A percentile compares a stretch with the other conserved stretches of the same genome.
Conservation (phyloP, 768 basidiomycete species). For the Termitomyces sp. region DNA sequence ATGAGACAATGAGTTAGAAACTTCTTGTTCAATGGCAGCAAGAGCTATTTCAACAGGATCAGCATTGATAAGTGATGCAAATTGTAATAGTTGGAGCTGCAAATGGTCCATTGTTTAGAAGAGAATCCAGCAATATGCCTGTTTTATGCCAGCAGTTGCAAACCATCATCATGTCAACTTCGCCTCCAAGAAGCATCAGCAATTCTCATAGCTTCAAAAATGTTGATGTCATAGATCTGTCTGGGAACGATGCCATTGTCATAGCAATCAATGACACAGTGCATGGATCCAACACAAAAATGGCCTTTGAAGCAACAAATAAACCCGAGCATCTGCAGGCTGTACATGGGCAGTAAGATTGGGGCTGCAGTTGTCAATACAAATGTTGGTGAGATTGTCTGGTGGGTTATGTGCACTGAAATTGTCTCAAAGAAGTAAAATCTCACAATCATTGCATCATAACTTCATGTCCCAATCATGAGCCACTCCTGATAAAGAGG, state of each 20-base stretch:
- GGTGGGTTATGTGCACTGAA: not conserved
- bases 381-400: not conserved
- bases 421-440: slow-evolving; percentile 2
- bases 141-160: no score
- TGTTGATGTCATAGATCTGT: no score
- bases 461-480: slow-evolving; percentile 23
- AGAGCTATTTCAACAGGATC: not conserved
- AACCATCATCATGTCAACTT: no score
- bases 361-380: slow-evolving; percentile 15
- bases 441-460: not conserved
- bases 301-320: not conserved
- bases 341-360: slow-evolving; percentile 18
- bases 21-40: not conserved
- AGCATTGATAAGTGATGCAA: not conserved
- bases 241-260: slow-evolving; percentile 13
- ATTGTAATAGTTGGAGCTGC: no score
- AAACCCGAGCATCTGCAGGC: no score
- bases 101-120: no score
- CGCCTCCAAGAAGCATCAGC: no score
- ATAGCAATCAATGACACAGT: slow-evolving; percentile 23
- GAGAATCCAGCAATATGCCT: no score
- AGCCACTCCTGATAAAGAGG: not conserved
- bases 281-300: slow-evolving; percentile 1
- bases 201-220: no score
- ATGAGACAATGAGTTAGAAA: not conserved